phyloP scores from a whole-genome alignment of 2,329 filamentous ascomycete species.

The Zasmidium cellare region DNA sequence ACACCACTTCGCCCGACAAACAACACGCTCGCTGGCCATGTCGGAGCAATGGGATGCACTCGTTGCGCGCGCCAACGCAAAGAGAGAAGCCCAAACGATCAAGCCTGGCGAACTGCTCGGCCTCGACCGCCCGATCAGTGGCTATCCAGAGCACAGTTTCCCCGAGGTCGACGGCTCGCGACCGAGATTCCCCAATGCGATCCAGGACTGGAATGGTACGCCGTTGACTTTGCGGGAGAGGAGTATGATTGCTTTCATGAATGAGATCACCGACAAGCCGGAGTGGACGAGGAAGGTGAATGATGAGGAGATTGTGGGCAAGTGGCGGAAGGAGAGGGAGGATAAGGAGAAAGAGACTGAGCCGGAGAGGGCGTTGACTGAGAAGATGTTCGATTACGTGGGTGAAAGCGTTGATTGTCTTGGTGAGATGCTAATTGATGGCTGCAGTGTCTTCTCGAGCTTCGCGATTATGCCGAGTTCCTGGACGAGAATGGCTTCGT shows the following conservation, averaged over 20 bases:
- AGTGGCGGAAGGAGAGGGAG: conserved; percentile 27
- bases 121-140: background rate
- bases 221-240: conserved; percentile 26
- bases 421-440: background rate
- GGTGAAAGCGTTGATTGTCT: background rate
- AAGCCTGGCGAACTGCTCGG: background rate
- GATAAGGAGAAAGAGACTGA: conserved; percentile 4
- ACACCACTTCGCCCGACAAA: background rate
- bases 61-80: background rate
- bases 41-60: background rate
- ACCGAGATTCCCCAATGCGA: conserved; percentile 23
- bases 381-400: conserved; percentile 30
- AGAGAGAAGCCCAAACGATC: background rate
- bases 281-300: conserved; percentile 32
- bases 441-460: conserved; percentile 23
- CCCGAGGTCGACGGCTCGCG: background rate
- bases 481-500: conserved; percentile 44
- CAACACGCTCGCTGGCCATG: background rate
- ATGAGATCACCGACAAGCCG: conserved; percentile 33
- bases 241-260: conserved; percentile 33
- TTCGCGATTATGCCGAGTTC: conserved; percentile 53
- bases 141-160: conserved; percentile 1
- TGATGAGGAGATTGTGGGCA: conserved; percentile 29
- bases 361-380: conserved; percentile 14
- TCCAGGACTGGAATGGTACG: conserved; percentile 19